phyloP scores from a whole-genome alignment of 345 rosid species.

The Ceriops tagal region DNA sequence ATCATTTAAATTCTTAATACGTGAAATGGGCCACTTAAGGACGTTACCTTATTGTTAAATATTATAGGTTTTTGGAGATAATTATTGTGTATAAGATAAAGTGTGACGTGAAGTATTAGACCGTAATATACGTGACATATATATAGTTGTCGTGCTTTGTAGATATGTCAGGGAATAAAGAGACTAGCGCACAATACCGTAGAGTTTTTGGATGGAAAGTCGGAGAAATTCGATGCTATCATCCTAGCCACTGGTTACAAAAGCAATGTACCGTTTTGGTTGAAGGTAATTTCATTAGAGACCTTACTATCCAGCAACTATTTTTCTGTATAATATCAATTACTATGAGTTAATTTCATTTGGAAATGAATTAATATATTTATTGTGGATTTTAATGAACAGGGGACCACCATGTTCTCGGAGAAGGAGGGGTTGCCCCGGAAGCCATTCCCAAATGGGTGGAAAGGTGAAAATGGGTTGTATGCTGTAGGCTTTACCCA shows the following conservation, averaged over 20 bases:
- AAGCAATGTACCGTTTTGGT: conserved; percentile 78
- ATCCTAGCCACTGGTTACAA: conserved; percentile 86
- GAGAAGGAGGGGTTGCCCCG: conserved; percentile 63
- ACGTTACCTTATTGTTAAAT: too few species aligned
- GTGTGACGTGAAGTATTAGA: neutral
- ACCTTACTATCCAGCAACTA: too few species aligned
- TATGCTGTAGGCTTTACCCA: conserved; percentile 79
- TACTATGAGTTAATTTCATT: neutral
- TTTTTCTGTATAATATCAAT: too few species aligned
- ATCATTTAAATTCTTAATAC: neutral
- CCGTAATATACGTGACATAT: neutral
- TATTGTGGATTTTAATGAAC: neutral
- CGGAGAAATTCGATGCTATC: conserved; percentile 60
- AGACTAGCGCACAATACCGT: conserved; percentile 39
- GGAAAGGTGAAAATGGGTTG: conserved; percentile 79
- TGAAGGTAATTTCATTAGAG: conserved; percentile 48
- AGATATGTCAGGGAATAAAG: conserved; percentile 65
- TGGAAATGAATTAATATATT: neutral
- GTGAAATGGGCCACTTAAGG: neutral
- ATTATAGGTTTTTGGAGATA: conserved; percentile 44
- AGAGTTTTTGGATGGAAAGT: conserved; percentile 73
- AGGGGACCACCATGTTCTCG: conserved; percentile 43
- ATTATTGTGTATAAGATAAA: conserved; percentile 11
- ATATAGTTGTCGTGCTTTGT: neutral
- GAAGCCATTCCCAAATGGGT: conserved; percentile 58